These are phyloP conservation scores for Xylaria sp. DNA, from an alignment of 2,329 filamentous ascomycete genomes.

Conservation along the genomic window DNA sequence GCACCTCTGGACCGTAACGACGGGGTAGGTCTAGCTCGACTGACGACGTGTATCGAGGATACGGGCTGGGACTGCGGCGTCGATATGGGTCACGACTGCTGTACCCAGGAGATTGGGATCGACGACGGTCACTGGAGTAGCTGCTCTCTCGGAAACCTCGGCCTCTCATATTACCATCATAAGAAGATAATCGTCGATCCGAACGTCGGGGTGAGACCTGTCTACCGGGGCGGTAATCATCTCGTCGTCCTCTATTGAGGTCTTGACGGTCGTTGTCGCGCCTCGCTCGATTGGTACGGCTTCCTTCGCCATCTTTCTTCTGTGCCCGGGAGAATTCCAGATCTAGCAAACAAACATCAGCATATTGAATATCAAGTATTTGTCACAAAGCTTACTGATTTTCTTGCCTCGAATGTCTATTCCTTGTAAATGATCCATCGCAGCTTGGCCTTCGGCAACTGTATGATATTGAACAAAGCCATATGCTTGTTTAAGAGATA, in stretches of 20 bases:
- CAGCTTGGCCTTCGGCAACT: conserved; percentile 75
- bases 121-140: conserved; percentile 61
- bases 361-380: background rate
- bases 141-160: conserved; percentile 53
- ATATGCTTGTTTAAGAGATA: conserved; percentile 95
- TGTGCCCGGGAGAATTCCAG: conserved; percentile 91
- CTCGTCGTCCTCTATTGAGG: conserved; percentile 40
- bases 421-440: conserved; percentile 82
- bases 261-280: conserved; percentile 60
- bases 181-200: conserved; percentile 50
- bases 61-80: conserved; percentile 76
- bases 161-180: conserved; percentile 47
- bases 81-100: conserved; percentile 64
- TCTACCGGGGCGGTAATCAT: conserved; percentile 45
- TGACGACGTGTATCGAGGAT: conserved; percentile 59
- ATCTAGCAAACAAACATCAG: conserved; percentile 61
- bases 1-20: conserved; percentile 78
- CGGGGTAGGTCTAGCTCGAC: conserved; percentile 76
- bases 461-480: conserved; percentile 96
- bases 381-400: conserved; percentile 75
- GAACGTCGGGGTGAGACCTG: conserved; percentile 45
- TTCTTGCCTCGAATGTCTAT: conserved; percentile 86
- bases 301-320: conserved; percentile 77
- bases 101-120: conserved; percentile 74
- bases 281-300: conserved; percentile 60